Evolutionary conservation across 441 rosid genomes (phyloP), one percentile per base, ranked within the genome.

Genomic region (Erodium moschatum): DNA sequence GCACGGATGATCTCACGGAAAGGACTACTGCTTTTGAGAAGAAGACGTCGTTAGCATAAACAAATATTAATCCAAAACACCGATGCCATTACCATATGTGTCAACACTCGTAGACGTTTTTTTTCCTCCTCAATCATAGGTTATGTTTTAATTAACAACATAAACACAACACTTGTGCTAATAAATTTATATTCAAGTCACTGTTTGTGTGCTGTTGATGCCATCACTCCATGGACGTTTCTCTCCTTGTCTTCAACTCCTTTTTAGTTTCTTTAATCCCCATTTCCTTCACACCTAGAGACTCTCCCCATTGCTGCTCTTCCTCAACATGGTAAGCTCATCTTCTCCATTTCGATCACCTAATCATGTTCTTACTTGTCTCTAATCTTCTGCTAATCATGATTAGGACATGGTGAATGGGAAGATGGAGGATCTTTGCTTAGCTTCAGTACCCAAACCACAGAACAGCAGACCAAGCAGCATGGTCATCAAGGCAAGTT

Each of bases 401-500:
- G 63, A 44, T 7, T 52, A 88, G 93, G 85, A 35, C 20, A 69
- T 46, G 71, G 73, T 68, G 73, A 85, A 83, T 64, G 83, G 80
- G 67, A 81, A 83, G 64, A 44, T 48, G 27, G 78, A 80, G 58
- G 79, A 74, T 69, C 66, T 83, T 31, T 80, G 63, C 38, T 79
- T 82, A 67, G 78, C 81, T 64, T 75, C 87, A 12, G 75, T 78
- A 27, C 81, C 81, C 4, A 86, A 84, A 73, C 76, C 80, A 35
- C 70, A 85, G 72, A 77, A 69, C 69, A 82, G 84, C 72, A 83
- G 87, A 73, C 74, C 90, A 60, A 86, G 84, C 80, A 86, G 89
- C 76, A 83, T 86, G 89, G 85, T 86, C 73, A 56, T 85, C 8
- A 83, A 86, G 90, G 92, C 86, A 84, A 73, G 19, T 5, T 66